Base-by-base conservation (phyloP, 805 yeast species). In the Candida peoriensis region DNA sequence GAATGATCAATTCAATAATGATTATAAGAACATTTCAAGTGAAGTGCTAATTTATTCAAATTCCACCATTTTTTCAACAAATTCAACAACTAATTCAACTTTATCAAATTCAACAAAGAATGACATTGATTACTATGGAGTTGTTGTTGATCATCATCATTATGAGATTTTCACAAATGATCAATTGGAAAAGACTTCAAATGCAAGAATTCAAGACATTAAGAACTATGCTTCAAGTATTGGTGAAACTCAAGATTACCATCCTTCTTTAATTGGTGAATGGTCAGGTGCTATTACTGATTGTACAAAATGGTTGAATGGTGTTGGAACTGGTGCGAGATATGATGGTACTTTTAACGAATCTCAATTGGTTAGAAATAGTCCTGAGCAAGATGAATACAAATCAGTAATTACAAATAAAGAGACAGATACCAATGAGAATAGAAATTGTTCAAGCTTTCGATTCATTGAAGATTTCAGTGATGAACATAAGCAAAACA, bases 71-170 rank as follows among this genome's bases (percentile, higher is more conserved):
- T 66, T 41, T 65, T 62, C 55, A n/a, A n/a, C n/a, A n/a, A n/a
- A n/a, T n/a, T n/a, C n/a, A n/a, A n/a, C n/a, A n/a, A n/a, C n/a
- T n/a, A n/a, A n/a, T n/a, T n/a, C n/a, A n/a, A n/a, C n/a, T n/a
- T n/a, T n/a, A n/a, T n/a, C n/a, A n/a, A n/a, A n/a, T n/a, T n/a
- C n/a, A n/a, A n/a, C n/a, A n/a, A n/a, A n/a, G n/a, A n/a, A n/a
- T n/a, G n/a, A n/a, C n/a, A n/a, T n/a, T n/a, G n/a, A n/a, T n/a
- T 72, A 77, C 69, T 52, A 64, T 14, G 74, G 78, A 48, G 79
- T 84, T 31, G 70, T 85, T 20, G 66, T 88, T 33, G 96, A 89
- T 57, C 95, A 86, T 62, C 96, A 89, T 61, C 86, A 81, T 57
- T 89, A 89, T 61, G 94, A 88, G 63, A 90, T 87, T 15, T 89